Percentiles rank a stretch among this genome's conserved stretches.
These are phyloP conservation scores for Nicotiana attenuata DNA, from an alignment of 257 asterid species.

Conservation along the genomic window DNA sequence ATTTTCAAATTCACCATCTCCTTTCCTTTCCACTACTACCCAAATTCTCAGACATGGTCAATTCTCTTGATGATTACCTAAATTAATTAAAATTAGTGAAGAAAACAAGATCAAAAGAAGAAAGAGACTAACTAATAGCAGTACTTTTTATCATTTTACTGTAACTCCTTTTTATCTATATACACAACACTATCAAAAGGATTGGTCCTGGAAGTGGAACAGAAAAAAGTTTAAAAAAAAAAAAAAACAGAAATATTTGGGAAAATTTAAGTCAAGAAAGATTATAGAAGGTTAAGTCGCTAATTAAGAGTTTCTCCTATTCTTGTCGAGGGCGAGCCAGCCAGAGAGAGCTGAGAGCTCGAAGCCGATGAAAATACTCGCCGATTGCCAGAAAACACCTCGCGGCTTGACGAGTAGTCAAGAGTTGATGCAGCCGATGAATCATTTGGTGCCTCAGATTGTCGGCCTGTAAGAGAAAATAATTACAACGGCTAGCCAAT, in stretches of 20 bases:
- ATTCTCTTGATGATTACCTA: not conserved
- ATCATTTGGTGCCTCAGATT: slow-evolving; percentile 64
- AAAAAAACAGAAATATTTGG: slow-evolving; percentile 5
- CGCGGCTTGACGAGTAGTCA: slow-evolving; percentile 65
- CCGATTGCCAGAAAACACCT: slow-evolving; percentile 66
- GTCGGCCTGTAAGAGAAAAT: slow-evolving; percentile 51
- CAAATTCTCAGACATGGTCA: slow-evolving; percentile 2
- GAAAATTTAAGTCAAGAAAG: slow-evolving; percentile 4
- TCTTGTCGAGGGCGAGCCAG: slow-evolving; percentile 58
- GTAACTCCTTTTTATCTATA: slow-evolving; percentile 17
- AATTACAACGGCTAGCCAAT: too few relatives aligned
- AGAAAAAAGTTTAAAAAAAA: not conserved
- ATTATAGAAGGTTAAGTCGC: slow-evolving; percentile 11
- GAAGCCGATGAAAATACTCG: slow-evolving; percentile 82
- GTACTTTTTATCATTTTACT: not conserved
- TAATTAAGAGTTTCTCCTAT: slow-evolving; percentile 6
- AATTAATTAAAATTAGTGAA: not conserved
- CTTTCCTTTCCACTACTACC: not conserved
- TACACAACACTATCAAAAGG: slow-evolving; percentile 30
- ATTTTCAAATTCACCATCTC: not conserved
- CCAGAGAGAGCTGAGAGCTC: slow-evolving; percentile 87
- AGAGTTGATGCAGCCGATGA: slow-evolving; percentile 59
- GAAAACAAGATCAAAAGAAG: not conserved
- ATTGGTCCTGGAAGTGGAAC: not conserved
- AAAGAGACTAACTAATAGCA: not conserved